A percentile compares a stretch with the other conserved stretches of the same genome.
phyloP scores from a whole-genome alignment of 2,329 filamentous ascomycete genomes.

The Hysterium pulicare region DNA sequence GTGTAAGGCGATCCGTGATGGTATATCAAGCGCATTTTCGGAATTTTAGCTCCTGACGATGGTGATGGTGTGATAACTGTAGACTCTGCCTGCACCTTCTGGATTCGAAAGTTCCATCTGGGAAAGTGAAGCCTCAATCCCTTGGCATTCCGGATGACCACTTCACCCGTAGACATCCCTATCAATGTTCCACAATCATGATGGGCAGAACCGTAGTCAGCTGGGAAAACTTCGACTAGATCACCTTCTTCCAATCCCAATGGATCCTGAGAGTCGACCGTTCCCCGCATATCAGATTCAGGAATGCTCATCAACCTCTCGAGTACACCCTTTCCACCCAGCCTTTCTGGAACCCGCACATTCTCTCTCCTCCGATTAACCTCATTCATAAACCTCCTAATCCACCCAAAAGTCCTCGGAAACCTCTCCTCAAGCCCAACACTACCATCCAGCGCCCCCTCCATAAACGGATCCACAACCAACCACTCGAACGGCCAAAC shows the following conservation, averaged over 20 bases:
- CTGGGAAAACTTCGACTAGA: slow-evolving; percentile 43
- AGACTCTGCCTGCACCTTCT: slow-evolving; percentile 6
- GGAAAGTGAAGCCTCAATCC: too few relatives aligned
- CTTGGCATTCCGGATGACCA: too few relatives aligned
- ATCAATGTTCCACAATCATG: slow-evolving; percentile 26
- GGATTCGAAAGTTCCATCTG: slow-evolving; percentile 37
- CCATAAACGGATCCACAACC: slow-evolving; percentile 51
- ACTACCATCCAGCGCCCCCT: slow-evolving; percentile 34
- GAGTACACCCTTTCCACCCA: too few relatives aligned
- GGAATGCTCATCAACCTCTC: slow-evolving; percentile 55
- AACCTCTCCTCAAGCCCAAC: slow-evolving; percentile 45
- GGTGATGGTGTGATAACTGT: slow-evolving; percentile 1
- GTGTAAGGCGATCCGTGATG: slow-evolving; percentile 25
- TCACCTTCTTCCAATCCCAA: slow-evolving; percentile 53
- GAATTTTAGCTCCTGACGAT: slow-evolving; percentile 5
- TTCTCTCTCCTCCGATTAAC: slow-evolving; percentile 43
- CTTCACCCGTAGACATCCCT: slow-evolving; percentile 24
- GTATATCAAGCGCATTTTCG: slow-evolving; percentile 30
- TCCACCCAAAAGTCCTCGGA: slow-evolving; percentile 62
- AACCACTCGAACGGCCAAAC: slow-evolving; percentile 69
- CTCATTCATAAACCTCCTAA: slow-evolving; percentile 56
- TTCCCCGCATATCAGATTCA: slow-evolving; percentile 46
- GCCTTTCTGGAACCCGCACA: slow-evolving; percentile 40
- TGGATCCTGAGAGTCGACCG: slow-evolving; percentile 52
- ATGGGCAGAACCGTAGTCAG: slow-evolving; percentile 30